Evolutionary conservation across 192 early-diverging fungal species (phyloP), one percentile per base, ranked within the genome.

Genomic region (Thamnidium elegans): DNA sequence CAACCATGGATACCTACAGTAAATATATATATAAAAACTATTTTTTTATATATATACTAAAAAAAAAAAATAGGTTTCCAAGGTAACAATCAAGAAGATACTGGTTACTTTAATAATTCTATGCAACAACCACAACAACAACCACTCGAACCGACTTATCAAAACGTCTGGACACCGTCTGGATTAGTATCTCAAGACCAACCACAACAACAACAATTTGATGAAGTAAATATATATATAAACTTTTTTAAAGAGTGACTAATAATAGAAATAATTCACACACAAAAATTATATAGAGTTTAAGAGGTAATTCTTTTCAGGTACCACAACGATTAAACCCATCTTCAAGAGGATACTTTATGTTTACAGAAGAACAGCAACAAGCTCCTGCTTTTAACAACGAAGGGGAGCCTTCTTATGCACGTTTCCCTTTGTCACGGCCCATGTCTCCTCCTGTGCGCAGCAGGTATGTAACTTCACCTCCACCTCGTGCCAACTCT

Each of bases 391-490:
- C 34, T 19, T 64, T 64, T 53, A 50, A 63, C 36, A 47, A 15
- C 30, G 36, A 14, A 15, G 56, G 32, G 6, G 51, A 53, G 26
- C 39, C 52, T 11, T 50, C 32, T 30, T 53, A 52, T 44, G 36
- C 51, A 43, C 63, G 50, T 43, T 64, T 54, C 42, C 63, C 48
- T 50, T 50, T 42, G 34, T 44, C 63, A 53, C 63, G 63, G 31
- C 63, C 63, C 50, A 64, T 64, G 63, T 64, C 63, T 8, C 63
- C 63, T 51, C 50, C 63, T 26, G 50, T 53, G 21, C 63, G 63
- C 39, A 64, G 39, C 51, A 64, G 54, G 42, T 64, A 52, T 54
- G 63, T 51, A 43, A 43, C 32, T 15, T 53, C 63, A 10, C 63
- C 63, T 64, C 63, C 63, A 50, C 63, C 31, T 43, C 31, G 63